phyloP scores from a whole-genome alignment of 164 flowering plant genomes.

The Warburgia ugandensis region DNA sequence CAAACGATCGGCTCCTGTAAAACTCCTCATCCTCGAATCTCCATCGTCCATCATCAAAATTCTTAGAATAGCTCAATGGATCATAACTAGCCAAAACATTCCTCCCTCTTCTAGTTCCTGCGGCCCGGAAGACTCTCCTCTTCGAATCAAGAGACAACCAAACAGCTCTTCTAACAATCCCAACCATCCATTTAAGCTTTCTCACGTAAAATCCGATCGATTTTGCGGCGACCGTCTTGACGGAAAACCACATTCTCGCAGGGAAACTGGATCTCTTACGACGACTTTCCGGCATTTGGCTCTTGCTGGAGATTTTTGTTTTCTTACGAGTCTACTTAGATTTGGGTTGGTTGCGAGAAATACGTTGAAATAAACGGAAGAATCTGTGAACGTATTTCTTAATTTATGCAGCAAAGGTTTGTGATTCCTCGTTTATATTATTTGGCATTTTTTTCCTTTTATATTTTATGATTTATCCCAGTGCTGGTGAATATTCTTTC shows the following conservation, averaged over 20 bases:
- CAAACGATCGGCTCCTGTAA: slow-evolving; percentile 4
- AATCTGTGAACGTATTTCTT: too few species aligned
- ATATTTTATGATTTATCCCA: too few species aligned
- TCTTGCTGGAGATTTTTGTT: too few species aligned
- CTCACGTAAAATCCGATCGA: slow-evolving; percentile 4
- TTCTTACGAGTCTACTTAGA: too few species aligned
- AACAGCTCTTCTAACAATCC: slow-evolving; percentile 5
- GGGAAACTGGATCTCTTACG: background rate
- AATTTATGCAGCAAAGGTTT: too few species aligned
- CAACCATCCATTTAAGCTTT: slow-evolving; percentile 2
- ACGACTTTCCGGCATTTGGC: slow-evolving; percentile 3
- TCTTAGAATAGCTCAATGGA: slow-evolving; percentile 1
- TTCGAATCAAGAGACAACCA: background rate
- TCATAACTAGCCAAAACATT: background rate
- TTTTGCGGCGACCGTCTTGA: slow-evolving; percentile 6
- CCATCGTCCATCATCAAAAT: slow-evolving; percentile 8
- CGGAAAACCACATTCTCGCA: background rate
- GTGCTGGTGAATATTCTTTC: too few species aligned
- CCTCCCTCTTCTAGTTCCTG: background rate
- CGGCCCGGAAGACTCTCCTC: slow-evolving; percentile 1
- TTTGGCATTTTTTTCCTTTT: too few species aligned
- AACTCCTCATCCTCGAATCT: slow-evolving; percentile 5
- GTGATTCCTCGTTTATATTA: too few species aligned
- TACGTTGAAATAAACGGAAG: too few species aligned
- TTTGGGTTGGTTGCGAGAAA: too few species aligned